Evolutionary conservation across 352 stramenopile species (phyloP), one percentile per base, ranked within the genome.

Genomic region (Phytopythium delawarense): DNA sequence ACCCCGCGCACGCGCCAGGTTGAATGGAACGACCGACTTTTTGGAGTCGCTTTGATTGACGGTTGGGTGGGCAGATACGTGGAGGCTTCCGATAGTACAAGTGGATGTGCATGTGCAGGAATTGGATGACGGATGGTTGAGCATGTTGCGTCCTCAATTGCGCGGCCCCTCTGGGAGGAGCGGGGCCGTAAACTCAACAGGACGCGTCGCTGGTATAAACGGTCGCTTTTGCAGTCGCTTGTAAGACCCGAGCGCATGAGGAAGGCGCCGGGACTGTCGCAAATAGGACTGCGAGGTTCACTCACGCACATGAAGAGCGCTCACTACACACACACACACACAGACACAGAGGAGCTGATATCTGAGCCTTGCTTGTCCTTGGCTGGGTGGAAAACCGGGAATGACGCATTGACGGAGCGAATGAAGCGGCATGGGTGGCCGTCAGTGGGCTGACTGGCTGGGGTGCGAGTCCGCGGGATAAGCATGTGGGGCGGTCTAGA

Each of bases 171-270:
- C 76, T 75, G 66, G 76, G 71, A 64, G 71, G 72, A 84, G 79
- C 74, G 72, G 87, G 78, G 78, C 64, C 71, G 63, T 80, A 89
- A 88, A 92, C 82, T 92, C 82, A 92, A 92, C 82, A 75, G 82
- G 82, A 90, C 66, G 76, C 75, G 59, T 69, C 77, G 82, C 82
- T 92, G 70, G 77, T 89, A 81, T 88, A 88, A 92, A 92, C 82
- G 75, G 62, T 92, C 71, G 53, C 82, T 92, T 73, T 92, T 78
- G 82, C 82, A 90, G 80, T 88, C 77, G 58, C 75, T 87, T 90
- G 82, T 92, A 92, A 92, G 82, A 90, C 79, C 76, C 81, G 80
- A 69, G 69, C 70, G 82, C 78, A 92, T 70, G 68, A 69, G 65
- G 23, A 16, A 74, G 66, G 66, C 60, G 64, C 70, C 82, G 66